Conservation (phyloP, 768 basidiomycete genomes). For the Cystobasidium tubakii region DNA sequence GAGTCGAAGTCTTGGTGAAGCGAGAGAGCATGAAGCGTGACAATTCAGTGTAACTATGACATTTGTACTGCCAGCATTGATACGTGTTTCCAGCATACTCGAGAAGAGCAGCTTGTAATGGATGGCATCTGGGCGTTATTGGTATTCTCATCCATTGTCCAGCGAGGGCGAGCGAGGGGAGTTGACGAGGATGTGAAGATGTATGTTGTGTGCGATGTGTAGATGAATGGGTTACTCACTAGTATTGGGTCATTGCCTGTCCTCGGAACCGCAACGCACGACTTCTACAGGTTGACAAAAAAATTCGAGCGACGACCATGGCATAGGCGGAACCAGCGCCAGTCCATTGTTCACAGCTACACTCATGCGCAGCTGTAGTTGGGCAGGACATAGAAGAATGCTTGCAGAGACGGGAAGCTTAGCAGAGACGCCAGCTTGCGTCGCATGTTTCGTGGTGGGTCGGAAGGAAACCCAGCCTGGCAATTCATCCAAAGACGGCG, state of each 20-base stretch:
- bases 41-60: slow-evolving; percentile 4
- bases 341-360: too few species aligned
- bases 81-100: not conserved
- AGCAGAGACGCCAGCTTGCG: too few species aligned
- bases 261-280: too few species aligned
- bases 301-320: too few species aligned
- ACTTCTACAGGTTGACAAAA: too few species aligned
- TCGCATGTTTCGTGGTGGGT: too few species aligned
- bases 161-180: not conserved
- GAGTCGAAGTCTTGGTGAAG: not conserved
- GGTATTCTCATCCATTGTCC: not conserved
- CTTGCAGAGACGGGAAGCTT: too few species aligned
- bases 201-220: not conserved
- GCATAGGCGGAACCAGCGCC: too few species aligned
- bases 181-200: not conserved
- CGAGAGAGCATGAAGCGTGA: not conserved
- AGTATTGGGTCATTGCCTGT: not conserved
- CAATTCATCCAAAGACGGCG: too few species aligned
- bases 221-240: not conserved
- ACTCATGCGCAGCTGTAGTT: too few species aligned
- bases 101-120: slow-evolving; percentile 1
- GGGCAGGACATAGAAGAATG: too few species aligned
- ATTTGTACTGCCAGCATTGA: slow-evolving; percentile 7
- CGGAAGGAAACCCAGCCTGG: too few species aligned
- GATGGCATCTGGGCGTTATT: not conserved